Evolutionary conservation across 1,284 basidiomycete genomes (phyloP), one percentile per base, ranked within the genome.

Genomic region (Coriolopsis trogii): DNA sequence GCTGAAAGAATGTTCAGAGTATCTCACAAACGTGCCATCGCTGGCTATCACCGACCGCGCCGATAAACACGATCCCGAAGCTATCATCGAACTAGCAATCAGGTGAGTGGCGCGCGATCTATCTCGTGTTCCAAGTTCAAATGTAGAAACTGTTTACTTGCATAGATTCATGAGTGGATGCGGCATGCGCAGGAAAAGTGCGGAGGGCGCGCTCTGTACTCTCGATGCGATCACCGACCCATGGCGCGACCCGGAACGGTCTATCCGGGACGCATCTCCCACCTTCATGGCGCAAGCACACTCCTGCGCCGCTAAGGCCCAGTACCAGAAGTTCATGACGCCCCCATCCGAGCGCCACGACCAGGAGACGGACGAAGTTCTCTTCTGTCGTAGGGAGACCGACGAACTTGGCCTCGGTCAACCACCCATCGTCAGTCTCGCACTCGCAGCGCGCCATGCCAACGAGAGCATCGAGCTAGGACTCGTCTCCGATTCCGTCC

Each of bases 121-220:
- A n/a, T n/a, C n/a, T 34, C 15, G 33, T 5, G 13, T 16, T n/a
- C 15, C 33, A 34, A 12, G 15, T 16, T 6, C 8, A 16, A 6
- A 5, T 6, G 33, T 34, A 16, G 33, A 6, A n/a, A n/a, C n/a
- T n/a, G n/a, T n/a, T n/a, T n/a, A n/a, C n/a, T n/a, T n/a, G n/a
- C n/a, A n/a, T n/a, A 53, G 55, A 28, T 53, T 51, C 33, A 23
- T 57, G 12, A 50, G 48, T 24, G 55, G 47, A 8, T 53, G 55
- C n/a, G 44, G 46, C 6, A 49, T 34, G 15, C 34, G 33, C 21
- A 50, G 36, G 10, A 25, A 29, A 12, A 51, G 28, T 29, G 10
- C 23, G 2, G 55, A 56, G 29, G 51, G 47, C n/a, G 55, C 55
- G 8, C 48, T 57, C 20, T 48, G 25, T 30, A 15, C 34, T 4